Percentiles rank a stretch among this genome's conserved stretches.
Evolutionary conservation across 2,329 filamentous ascomycete species (phyloP).

Genomic region (Berkeleyomyces rouxiae): DNA sequence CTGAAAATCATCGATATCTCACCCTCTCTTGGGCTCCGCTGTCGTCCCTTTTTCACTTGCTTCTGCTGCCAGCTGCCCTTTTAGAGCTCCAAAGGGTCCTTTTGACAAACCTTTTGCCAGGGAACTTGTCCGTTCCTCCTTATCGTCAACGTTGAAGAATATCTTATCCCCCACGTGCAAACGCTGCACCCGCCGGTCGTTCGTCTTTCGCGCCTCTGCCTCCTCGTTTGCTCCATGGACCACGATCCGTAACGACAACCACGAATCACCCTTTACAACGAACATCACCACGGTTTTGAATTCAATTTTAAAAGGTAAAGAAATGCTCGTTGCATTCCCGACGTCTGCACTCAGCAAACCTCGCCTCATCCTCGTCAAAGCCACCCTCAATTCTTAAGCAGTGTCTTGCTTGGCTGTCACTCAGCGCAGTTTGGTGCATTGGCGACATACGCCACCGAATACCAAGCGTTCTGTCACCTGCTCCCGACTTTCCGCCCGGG

Average conservation of each 20-base stretch:
- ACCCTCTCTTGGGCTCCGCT: not conserved
- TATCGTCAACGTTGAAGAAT: not conserved
- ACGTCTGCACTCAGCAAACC: not conserved
- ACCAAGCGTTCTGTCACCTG: not conserved
- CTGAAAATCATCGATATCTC: not conserved
- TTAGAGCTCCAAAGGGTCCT: not conserved
- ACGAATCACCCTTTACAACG: not conserved
- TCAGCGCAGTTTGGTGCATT: not conserved
- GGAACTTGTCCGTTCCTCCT: not conserved
- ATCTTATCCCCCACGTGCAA: constrained; percentile 1
- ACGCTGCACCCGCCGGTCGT: not conserved
- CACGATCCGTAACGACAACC: constrained; percentile 2
- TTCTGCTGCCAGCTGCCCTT: not conserved
- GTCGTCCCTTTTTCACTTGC: not conserved
- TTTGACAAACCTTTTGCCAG: not conserved
- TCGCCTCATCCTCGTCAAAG: not conserved
- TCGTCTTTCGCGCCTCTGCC: not conserved
- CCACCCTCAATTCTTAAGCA: not conserved
- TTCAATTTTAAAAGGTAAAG: not conserved
- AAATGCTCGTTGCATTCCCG: not conserved
- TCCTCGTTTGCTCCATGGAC: not conserved
- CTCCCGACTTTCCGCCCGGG: not conserved
- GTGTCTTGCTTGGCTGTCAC: not conserved
- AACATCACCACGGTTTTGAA: not conserved
- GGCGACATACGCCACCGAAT: not conserved